These are phyloP conservation scores for Leishmania braziliensis DNA, from an alignment of 208 protist species.

Conservation along the genomic window DNA sequence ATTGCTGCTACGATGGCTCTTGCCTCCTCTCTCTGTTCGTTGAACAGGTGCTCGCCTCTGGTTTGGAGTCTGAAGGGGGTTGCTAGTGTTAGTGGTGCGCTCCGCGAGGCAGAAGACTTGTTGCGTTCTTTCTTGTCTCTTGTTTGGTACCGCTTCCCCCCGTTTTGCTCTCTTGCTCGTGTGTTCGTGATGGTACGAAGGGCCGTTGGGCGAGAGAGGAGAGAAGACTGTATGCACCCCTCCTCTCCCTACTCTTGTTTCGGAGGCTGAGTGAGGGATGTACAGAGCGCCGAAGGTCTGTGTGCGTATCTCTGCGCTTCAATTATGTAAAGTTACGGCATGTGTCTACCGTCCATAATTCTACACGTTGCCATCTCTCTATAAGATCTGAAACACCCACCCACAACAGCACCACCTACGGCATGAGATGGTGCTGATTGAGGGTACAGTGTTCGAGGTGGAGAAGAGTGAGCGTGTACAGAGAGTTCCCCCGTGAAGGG, in stretches of 20 bases:
- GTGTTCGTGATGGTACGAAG: not conserved
- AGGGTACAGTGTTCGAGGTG: not conserved
- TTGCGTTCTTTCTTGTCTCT: not conserved
- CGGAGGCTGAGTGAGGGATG: not conserved
- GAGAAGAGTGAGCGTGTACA: not conserved
- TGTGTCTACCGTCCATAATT: not conserved
- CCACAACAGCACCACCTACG: not conserved
- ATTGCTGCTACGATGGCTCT: not conserved
- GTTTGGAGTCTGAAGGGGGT: not conserved
- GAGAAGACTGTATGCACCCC: too few relatives aligned
- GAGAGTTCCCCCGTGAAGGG: not conserved
- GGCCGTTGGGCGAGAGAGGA: not conserved
- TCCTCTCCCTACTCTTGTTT: not conserved
- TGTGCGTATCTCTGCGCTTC: not conserved
- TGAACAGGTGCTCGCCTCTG: not conserved
- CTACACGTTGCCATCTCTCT: not conserved
- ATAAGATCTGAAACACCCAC: not conserved
- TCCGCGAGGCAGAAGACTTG: not conserved
- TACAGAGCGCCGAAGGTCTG: not conserved
- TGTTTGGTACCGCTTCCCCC: not conserved
- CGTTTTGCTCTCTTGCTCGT: not conserved
- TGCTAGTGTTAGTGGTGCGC: not conserved
- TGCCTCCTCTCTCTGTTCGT: not conserved
- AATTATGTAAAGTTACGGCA: slow-evolving; percentile 6
- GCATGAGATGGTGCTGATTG: not conserved